Base-by-base conservation (phyloP, 2,329 filamentous ascomycete species). In the Setomelanomma holmii region DNA sequence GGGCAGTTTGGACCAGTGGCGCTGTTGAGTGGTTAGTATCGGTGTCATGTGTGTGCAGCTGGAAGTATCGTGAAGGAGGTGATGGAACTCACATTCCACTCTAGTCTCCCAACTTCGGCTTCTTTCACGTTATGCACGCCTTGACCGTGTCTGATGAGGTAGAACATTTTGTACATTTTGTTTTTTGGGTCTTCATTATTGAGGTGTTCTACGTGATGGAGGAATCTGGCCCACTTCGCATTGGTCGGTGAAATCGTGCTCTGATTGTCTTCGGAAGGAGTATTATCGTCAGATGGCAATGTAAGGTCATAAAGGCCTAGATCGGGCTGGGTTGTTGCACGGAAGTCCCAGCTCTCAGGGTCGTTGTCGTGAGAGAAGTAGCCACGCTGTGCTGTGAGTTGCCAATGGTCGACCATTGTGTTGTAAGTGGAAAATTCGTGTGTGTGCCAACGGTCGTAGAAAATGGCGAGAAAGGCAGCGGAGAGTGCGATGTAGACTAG, bases 131-230 rank as follows among this genome's bases (percentile, higher is more conserved):
- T 86, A 68, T 86, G 81, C 33, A 76, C 71, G 1, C 87, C 86
- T 73, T 89, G 80, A n/a, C 87, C 87, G 64, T 89, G 87, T 30
- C 87, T 82, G 30, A 82, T 85, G 69, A 88, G 77, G 68, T 84
- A 86, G 27, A 89, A 66, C 6, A 89, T 76, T 71, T 89, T 89
- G 75, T 87, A 89, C 14, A 77, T 72, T 6, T 79, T 78, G 40
- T 76, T 76, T 5, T 69, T 67, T 14, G 63, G 61, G 4, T 68
- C 69, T 2, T 76, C 67, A 3, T 65, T 58, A 71, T 86, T 86
- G 33, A 89, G 68, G 19, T 77, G 68, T 23, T 76, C 59, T n/a
- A 89, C 77, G 56, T 84, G 84, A 51, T 79, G 66, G 43, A 76
- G 76, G 57, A 89, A 86, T 16, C 82, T 79, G 69, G 84, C 72